Conservation (phyloP, 805 yeast species). For the Ogataea nakhonphanomensis region DNA sequence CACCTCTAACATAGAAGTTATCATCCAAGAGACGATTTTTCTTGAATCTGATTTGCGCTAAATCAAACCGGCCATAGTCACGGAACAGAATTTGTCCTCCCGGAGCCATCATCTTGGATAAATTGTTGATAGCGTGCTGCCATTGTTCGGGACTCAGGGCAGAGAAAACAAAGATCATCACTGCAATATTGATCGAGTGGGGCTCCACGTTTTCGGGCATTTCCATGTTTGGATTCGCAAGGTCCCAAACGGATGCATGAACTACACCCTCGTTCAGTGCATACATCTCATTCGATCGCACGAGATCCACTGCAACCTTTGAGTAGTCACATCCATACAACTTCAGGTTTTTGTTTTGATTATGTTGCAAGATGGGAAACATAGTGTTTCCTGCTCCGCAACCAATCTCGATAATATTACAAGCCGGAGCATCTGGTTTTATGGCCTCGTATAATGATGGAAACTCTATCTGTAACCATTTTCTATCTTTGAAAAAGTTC, state of each 20-base stretch:
- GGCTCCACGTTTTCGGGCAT: constrained; percentile 85
- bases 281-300: constrained; percentile 60
- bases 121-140: constrained; percentile 72
- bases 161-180: constrained; percentile 92
- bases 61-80: constrained; percentile 93
- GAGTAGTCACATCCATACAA: constrained; percentile 89
- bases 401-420: constrained; percentile 83
- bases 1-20: constrained; percentile 94
- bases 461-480: constrained; percentile 93
- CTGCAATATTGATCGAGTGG: constrained; percentile 82
- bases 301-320: constrained; percentile 84
- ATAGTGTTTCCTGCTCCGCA: constrained; percentile 98
- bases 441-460: constrained; percentile 82
- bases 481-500: constrained; percentile 93
- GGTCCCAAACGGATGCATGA: constrained; percentile 91
- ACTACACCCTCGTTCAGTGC: constrained; percentile 50
- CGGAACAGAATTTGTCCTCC: constrained; percentile 88
- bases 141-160: constrained; percentile 93
- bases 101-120: constrained; percentile 75
- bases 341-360: constrained; percentile 70
- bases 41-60: constrained; percentile 93
- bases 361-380: constrained; percentile 82
- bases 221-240: constrained; percentile 67
- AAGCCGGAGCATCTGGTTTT: constrained; percentile 63
- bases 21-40: constrained; percentile 83